Base-by-base conservation (phyloP, 345 rosid species). In the Punica granatum region DNA sequence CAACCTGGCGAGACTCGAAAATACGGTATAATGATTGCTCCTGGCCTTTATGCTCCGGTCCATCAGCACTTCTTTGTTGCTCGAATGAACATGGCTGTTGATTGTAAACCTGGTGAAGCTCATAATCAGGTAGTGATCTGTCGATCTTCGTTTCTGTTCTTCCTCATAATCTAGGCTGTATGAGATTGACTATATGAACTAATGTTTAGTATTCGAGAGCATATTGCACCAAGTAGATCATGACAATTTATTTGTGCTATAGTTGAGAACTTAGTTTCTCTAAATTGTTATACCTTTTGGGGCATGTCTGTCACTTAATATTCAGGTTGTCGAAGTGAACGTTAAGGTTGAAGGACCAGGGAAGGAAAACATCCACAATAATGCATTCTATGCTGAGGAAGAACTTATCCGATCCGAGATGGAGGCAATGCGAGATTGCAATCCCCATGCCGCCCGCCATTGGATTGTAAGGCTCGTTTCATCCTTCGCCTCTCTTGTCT, bases 31-130 rank as follows among this genome's bases (percentile, higher is more conserved):
- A 84, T 80, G 49, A 86, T 88, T 62, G 92, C 95, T 39, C 90
- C 95, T n/a, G 95, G 95, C 37, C 74, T 88, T 36, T 86, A 88
- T 65, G 92, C 92, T 44, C 90, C 92, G n/a, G 92, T 88, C 60
- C 95, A 88, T 77, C 95, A 88, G 71, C 95, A 88, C 77, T 86
- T 88, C 65, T 88, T 86, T 73, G 92, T 88, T 32, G 84, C 92
- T 73, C 86, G 88, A 43, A 81, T 86, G 92, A 82, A 88, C 82
- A 84, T 86, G 89, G 89, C 88, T 1, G 91, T 88, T 63, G 91
- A 88, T 69, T 88, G 92, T 77, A 84, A 72, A 69, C 85, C 92
- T 28, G 92, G 90, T 31, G 95, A 88, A 80, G 54, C 90, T 39
- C 80, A 75, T 64, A 88, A 88, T 79, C 88, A 86, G 81, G 90